Base-by-base conservation (phyloP, 805 yeast species). In the Sporopachydermia lactativora region DNA sequence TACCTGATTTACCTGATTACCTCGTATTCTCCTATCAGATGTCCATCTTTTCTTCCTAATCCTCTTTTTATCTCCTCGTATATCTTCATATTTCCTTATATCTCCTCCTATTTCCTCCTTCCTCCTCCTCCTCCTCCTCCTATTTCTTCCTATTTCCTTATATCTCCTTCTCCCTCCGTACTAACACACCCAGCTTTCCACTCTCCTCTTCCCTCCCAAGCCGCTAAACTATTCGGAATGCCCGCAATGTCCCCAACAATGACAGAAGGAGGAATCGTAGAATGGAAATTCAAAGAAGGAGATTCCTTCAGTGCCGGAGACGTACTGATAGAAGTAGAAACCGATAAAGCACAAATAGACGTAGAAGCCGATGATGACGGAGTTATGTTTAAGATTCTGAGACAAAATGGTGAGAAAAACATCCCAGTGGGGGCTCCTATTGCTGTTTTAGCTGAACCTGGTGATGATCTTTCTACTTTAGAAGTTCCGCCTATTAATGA, bases 191-290 rank as follows among this genome's bases (percentile, higher is more conserved):
- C n/a, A 24, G 31, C 13, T 8, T 24, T 24, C 31, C 31, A 24
- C 31, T n/a, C 8, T 8, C 8, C 31, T 24, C n/a, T n/a, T 24
- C 8, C 31, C 31, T 24, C 31, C 8, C 31, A n/a, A 24, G 58
- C 53, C 3, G 64, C 64, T 18, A 34, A 48, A 19, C 54, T 54
- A 43, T 85, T 84, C 63, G 77, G 68, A 41, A 89, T 89, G 97
- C 98, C 98, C 3, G 96, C 98, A 17, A 84, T 89, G 96, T 88
- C 96, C 3, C 98, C 98, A 36, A 89, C 98, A 4, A 89, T 89
- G 98, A 85, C 86, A 19, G 83, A 78, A 55, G 98, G 98, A 35
- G 96, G 95, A 4, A 72, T 89, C 47, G 83, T 85, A 8, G 69
- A 75, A 41, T 89, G 98, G 98, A 82, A 84, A 57, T 68, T 77